These are phyloP conservation scores for Lomentospora prolificans DNA, from an alignment of 2,329 filamentous ascomycete species.

Conservation along the genomic window DNA sequence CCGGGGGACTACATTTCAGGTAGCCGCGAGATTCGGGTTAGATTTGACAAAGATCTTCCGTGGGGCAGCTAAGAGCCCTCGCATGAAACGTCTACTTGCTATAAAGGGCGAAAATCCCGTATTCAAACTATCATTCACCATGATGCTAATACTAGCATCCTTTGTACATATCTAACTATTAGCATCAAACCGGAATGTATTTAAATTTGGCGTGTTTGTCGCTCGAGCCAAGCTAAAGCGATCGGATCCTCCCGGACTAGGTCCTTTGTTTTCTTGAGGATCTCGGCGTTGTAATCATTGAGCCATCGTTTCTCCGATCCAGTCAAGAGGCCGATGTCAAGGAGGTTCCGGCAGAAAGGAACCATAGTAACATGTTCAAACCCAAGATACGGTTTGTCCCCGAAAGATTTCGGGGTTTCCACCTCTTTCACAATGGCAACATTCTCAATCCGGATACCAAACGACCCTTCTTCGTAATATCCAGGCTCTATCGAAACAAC, in stretches of 20 bases:
- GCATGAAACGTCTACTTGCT: neutral
- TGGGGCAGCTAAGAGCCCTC: neutral
- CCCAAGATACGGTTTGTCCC: conserved; percentile 85
- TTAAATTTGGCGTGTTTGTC: conserved; percentile 64
- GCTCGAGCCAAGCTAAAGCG: conserved; percentile 70
- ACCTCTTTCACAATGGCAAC: conserved; percentile 83
- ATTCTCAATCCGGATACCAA: conserved; percentile 95
- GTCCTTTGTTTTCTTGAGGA: conserved; percentile 68
- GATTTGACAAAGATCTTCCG: conserved; percentile 18
- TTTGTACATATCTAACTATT: conserved; percentile 32
- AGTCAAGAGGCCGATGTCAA: conserved; percentile 65
- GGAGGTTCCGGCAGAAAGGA: conserved; percentile 82
- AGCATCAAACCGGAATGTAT: neutral
- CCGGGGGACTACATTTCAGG: neutral
- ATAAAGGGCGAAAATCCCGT: conserved; percentile 35
- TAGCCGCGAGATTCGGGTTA: neutral
- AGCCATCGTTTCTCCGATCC: conserved; percentile 72
- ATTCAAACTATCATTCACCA: conserved; percentile 61
- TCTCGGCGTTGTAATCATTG: conserved; percentile 73
- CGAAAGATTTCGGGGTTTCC: conserved; percentile 79
- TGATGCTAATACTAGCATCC: conserved; percentile 59
- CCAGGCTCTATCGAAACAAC: conserved; percentile 94
- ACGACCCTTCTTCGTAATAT: conserved; percentile 92
- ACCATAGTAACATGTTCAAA: conserved; percentile 98
- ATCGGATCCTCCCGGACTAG: conserved; percentile 66